Conservation (phyloP, 163 green algal genomes). For the Volvox carteri region DNA sequence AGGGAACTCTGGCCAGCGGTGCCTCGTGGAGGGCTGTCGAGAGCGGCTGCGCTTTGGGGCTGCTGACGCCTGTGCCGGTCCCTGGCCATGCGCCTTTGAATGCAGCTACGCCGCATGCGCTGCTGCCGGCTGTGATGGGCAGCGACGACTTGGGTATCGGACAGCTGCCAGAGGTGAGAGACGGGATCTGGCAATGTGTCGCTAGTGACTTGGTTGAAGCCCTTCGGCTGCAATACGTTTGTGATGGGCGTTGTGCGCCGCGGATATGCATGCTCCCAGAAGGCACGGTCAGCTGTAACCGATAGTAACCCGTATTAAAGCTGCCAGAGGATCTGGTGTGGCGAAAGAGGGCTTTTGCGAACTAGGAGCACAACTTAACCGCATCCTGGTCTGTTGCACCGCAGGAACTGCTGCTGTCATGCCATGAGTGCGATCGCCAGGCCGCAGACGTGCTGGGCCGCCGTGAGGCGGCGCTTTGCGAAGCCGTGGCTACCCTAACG, state of each 20-base stretch:
- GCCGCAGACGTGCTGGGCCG: background rate
- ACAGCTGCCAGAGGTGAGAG: conserved; percentile 31
- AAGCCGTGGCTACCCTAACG: background rate
- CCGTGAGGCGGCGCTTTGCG: conserved; percentile 3
- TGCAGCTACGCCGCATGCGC: background rate
- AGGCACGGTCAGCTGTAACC: too few species aligned
- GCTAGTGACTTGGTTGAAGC: too few species aligned
- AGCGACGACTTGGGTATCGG: background rate
- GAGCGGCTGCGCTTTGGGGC: conserved; percentile 18
- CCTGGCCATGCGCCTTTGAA: background rate
- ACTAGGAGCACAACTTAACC: too few species aligned
- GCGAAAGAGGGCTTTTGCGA: too few species aligned
- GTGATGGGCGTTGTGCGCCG: too few species aligned
- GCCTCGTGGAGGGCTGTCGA: conserved; percentile 28
- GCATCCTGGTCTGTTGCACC: too few species aligned
- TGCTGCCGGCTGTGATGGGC: conserved; percentile 21
- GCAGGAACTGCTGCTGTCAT: conserved; percentile 41
- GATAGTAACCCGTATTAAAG: too few species aligned
- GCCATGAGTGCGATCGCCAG: conserved; percentile 17
- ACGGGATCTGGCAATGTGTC: too few species aligned
- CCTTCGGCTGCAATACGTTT: too few species aligned
- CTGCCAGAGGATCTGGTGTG: too few species aligned
- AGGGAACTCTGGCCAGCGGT: background rate
- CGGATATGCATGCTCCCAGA: too few species aligned
- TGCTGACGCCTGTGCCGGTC: conserved; percentile 15